Percentiles rank a stretch among this genome's conserved stretches.
Conservation (phyloP, 2,329 filamentous ascomycete genomes). For the Pseudohalonectria lignicola region DNA sequence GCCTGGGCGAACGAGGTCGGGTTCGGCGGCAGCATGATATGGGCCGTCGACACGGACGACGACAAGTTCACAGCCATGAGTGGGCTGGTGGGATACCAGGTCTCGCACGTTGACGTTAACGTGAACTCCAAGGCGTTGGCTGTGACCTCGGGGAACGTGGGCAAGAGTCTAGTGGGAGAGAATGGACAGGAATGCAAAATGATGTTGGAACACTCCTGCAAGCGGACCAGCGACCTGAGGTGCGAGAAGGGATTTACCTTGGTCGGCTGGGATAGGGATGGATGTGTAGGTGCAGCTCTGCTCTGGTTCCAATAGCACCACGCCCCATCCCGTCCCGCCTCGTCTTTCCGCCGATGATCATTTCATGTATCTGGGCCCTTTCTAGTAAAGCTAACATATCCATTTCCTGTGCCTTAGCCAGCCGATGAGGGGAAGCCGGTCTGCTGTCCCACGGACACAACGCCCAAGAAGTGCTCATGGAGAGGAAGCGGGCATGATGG, state of each 20-base stretch:
- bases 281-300: background rate
- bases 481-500: background rate
- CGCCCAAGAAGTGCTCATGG: background rate
- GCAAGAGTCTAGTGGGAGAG: background rate
- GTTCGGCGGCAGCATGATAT: slow-evolving; percentile 14
- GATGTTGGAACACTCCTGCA: background rate
- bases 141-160: background rate
- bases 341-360: too few species aligned
- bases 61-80: background rate
- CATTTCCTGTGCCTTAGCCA: too few species aligned
- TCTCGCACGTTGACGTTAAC: background rate
- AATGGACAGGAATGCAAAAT: background rate
- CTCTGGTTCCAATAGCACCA: background rate
- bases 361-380: too few species aligned
- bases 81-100: background rate
- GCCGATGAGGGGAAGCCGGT: background rate
- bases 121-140: background rate
- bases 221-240: background rate
- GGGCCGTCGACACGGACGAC: slow-evolving; percentile 13
- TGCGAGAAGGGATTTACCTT: background rate
- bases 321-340: too few species aligned
- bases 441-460: background rate
- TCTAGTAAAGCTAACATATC: too few species aligned
- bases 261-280: background rate
- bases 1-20: slow-evolving; percentile 15